Evolutionary conservation across 495 filamentous ascomycete genomes (phyloP).

Genomic region (Podospora pseudopauciseta): DNA sequence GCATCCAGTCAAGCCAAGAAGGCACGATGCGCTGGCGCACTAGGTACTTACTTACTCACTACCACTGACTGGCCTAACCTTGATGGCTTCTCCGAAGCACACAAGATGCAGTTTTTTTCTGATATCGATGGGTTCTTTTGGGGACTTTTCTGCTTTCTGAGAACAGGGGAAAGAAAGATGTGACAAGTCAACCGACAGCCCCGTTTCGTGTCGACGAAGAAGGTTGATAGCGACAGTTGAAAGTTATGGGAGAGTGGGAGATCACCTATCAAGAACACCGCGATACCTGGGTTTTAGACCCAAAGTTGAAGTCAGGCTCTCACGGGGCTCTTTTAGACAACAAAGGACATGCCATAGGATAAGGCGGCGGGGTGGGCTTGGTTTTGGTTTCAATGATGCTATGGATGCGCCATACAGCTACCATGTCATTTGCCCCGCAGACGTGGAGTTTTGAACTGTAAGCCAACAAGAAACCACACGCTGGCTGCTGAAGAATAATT

Average conservation of each 20-base stretch:
- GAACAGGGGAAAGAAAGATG: not conserved
- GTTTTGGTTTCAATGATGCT: too few species aligned
- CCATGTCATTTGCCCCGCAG: not conserved
- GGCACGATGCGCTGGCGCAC: not conserved
- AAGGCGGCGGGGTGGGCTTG: too few species aligned
- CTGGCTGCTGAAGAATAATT: not conserved
- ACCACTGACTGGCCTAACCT: not conserved
- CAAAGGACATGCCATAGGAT: not conserved
- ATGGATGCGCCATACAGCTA: too few species aligned
- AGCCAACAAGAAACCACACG: not conserved
- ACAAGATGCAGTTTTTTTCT: not conserved
- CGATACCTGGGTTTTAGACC: too few species aligned
- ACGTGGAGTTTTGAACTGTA: not conserved
- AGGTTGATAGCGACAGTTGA: not conserved
- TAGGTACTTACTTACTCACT: not conserved
- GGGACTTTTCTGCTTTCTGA: too few species aligned
- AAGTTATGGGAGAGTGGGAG: not conserved
- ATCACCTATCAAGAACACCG: too few species aligned
- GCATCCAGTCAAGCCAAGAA: conserved; percentile 10
- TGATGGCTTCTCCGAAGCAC: not conserved
- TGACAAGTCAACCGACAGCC: not conserved
- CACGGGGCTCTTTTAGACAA: not conserved
- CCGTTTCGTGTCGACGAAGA: not conserved
- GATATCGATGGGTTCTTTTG: not conserved
- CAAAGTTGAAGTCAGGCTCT: not conserved